Evolutionary conservation across 495 filamentous ascomycete genomes (phyloP).

Genomic region (Amniculicola lignicola): DNA sequence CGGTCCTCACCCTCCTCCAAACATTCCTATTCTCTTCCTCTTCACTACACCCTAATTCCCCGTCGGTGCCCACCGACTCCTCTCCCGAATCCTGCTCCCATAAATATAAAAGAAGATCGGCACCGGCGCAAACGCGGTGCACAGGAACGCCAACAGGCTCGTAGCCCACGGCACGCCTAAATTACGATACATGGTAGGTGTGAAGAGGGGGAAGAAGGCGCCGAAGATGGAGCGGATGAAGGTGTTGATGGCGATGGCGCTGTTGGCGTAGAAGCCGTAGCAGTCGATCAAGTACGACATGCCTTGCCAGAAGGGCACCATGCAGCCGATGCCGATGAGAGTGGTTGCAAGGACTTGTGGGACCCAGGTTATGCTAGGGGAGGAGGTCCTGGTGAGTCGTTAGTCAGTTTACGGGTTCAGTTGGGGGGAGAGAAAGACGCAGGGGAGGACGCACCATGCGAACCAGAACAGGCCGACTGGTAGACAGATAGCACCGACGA

Average conservation of each 20-base stretch:
- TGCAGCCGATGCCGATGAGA: conserved; percentile 28
- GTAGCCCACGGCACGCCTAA: conserved; percentile 30
- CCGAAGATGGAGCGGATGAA: conserved; percentile 27
- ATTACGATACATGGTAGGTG: conserved; percentile 31
- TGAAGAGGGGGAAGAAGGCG: conserved; percentile 33
- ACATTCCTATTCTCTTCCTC: too few relatives aligned
- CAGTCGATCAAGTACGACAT: conserved; percentile 33
- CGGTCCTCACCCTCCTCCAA: too few relatives aligned
- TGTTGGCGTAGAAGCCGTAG: conserved; percentile 33
- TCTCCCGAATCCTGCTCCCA: conserved; percentile 22
- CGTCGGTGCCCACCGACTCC: conserved; percentile 21
- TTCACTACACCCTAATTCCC: too few relatives aligned
- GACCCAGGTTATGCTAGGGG: conserved; percentile 23
- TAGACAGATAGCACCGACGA: conserved; percentile 30
- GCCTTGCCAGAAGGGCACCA: conserved; percentile 34
- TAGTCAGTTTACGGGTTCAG: neutral
- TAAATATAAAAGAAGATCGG: conserved; percentile 30
- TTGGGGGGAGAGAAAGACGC: conserved; percentile 39
- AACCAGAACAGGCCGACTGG: conserved; percentile 42
- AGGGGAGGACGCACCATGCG: conserved; percentile 29
- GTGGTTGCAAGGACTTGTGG: conserved; percentile 27
- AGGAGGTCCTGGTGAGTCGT: conserved; percentile 7
- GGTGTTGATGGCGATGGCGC: conserved; percentile 29
- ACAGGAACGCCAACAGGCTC: conserved; percentile 29
- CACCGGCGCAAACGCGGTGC: conserved; percentile 24